phyloP scores from a whole-genome alignment of 306 rosid genomes.

The Sphenostylis stenocarpa region DNA sequence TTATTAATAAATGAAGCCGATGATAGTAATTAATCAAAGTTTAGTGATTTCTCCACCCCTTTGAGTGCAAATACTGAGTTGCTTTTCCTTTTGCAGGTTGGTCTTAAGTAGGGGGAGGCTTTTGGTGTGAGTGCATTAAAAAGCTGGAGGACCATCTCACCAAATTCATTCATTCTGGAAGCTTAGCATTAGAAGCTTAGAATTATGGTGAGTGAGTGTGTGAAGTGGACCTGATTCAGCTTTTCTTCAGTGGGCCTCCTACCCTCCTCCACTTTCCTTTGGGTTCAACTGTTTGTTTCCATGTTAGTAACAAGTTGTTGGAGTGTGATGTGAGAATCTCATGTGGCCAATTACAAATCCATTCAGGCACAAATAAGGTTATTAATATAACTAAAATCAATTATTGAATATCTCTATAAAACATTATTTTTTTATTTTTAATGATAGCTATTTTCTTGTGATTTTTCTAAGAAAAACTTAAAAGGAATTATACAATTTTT shows the following conservation, averaged over 20 bases:
- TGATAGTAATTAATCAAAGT: neutral
- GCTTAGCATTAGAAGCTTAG: neutral
- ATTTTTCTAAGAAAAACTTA: too few species aligned
- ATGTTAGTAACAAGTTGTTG: neutral
- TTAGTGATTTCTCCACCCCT: conserved; percentile 20
- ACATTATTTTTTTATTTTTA: too few species aligned
- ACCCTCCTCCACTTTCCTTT: neutral
- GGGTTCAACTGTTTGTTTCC: neutral
- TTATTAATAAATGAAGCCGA: conserved; percentile 23
- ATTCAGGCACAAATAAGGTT: neutral
- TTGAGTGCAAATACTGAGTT: conserved; percentile 17
- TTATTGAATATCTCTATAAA: too few species aligned
- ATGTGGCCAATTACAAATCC: neutral
- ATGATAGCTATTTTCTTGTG: too few species aligned
- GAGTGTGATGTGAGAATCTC: neutral
- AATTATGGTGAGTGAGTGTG: conserved; percentile 18
- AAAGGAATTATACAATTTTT: too few species aligned
- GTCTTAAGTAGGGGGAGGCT: conserved; percentile 21
- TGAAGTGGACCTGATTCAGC: conserved; percentile 20
- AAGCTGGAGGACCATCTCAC: conserved; percentile 36
- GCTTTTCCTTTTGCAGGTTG: conserved; percentile 31
- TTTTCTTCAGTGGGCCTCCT: conserved; percentile 1
- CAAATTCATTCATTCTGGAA: conserved; percentile 16
- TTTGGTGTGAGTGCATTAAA: conserved; percentile 34
- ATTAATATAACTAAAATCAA: too few species aligned